Evolutionary conservation across 495 filamentous ascomycete genomes (phyloP), one percentile per base, ranked within the genome.

Genomic region (Hypoxylon subgilvum): DNA sequence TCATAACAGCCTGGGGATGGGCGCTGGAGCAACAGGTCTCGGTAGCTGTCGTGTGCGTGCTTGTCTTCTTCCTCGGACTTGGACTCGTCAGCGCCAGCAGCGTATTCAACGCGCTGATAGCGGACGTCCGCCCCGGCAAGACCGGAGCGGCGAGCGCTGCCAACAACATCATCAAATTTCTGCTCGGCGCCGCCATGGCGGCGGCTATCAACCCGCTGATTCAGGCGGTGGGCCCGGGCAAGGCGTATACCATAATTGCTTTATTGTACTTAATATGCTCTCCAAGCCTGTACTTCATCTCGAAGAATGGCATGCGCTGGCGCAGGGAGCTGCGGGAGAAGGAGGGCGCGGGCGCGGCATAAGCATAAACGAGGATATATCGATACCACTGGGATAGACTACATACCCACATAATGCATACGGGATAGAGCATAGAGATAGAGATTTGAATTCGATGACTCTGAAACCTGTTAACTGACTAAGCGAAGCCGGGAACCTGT

Each of bases 201-300:
- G 86, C 80, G 0, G 73, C 83, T 10, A 81, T 89, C 47, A 79
- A 82, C 48, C 81, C 82, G 4, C 86, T 88, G 76, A 72, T 88
- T 27, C 66, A 75, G 3, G 71, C 72, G 3, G 87, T 88, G 78
- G 84, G 83, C 3, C 70, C 79, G n/a, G 84, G 86, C 0, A 88
- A 86, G 81, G 84, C 84, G 25, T 88, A 86, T 67, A 87, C 86
- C 0, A 84, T 90, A 49, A 73, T 87, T 48, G 79, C 81, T 0
- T 58, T 80, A 3, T 68, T 84, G 3, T 81, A 84, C 69, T 31
- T 80, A 12, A 53, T 68, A 0, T 72, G 77, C 1, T 75, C 77
- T 18, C 83, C 84, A 1, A 67, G 82, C 13, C 66, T 86, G 49
- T 60, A 65, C 39, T 4, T 68, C 0, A 22, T 68, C 18, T 14